Base-by-base conservation (phyloP, 2,329 filamentous ascomycete genomes). In the Ophiostoma sp. region DNA sequence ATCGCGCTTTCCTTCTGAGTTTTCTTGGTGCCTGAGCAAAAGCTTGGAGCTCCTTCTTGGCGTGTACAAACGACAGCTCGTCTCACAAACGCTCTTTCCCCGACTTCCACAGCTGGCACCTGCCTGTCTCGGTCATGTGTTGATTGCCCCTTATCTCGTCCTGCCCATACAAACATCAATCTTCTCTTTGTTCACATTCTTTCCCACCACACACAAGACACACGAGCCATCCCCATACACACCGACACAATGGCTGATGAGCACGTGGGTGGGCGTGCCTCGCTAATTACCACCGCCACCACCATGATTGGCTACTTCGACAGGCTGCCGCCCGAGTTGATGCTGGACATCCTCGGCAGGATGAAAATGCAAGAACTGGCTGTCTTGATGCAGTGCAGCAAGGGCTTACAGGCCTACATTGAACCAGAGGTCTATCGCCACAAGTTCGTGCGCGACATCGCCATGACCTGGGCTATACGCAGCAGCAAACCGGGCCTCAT, bases 391-490 rank as follows among this genome's bases (percentile, higher is more conserved):
- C 8, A 7, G 36, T 42, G 33, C 69, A 48, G 39, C 52, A 70
- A 48, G 25, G 33, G n/a, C 17, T 12, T 70, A 12, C 12, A 39
- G 2, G 36, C n/a, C n/a, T 45, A 70, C 22, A 9, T 59, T 6
- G 50, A 70, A 2, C n/a, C 36, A 12, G 28, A 55, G n/a, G 9
- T 70, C 52, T 70, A 42, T 17, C 33, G 33, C 36, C 11, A 17
- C 39, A 64, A 50, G 55, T 8, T 12, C 8, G 19, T 42, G 11
- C 50, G 50, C 12, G 69, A 70, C 36, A n/a, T 11, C 12, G 69
- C 52, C 52, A 70, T 70, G 69, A 19, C 36, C 36, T 70, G 69
- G 69, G 52, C 52, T 19, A 22, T 52, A 9, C 33, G 69, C 42
- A 61, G 25, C 11, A n/a, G 28, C 48, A 22, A 25, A 22, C 33